phyloP scores from a whole-genome alignment of 1,284 basidiomycete species.

The Boletus nobilissimus region DNA sequence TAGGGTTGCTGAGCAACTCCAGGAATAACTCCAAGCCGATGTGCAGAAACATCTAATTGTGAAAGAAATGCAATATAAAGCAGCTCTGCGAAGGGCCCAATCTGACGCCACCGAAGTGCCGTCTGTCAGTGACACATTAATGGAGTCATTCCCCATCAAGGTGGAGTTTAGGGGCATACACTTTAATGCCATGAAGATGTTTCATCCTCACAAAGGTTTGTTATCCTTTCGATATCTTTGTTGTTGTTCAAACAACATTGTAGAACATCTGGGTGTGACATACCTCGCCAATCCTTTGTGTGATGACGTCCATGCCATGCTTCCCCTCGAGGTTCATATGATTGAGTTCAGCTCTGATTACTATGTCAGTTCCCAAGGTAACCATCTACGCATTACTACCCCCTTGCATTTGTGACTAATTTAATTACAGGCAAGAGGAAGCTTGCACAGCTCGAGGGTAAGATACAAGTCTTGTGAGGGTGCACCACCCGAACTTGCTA shows the following conservation, averaged over 20 bases:
- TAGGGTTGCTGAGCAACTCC: conserved; percentile 63
- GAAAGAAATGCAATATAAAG: conserved; percentile 63
- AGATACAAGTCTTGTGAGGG: conserved; percentile 66
- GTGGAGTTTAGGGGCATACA: conserved; percentile 66
- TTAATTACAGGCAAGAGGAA: conserved; percentile 63
- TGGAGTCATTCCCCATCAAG: conserved; percentile 67
- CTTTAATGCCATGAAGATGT: conserved; percentile 74
- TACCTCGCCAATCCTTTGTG: conserved; percentile 79
- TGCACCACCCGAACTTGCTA: conserved; percentile 71
- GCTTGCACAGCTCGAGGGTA: conserved; percentile 70
- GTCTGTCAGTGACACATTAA: conserved; percentile 60
- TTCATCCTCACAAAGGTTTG: conserved; percentile 72
- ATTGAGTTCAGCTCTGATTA: conserved; percentile 73
- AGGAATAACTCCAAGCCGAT: conserved; percentile 71
- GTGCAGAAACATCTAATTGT: conserved; percentile 63
- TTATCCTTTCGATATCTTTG: conserved; percentile 20
- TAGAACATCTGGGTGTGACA: conserved; percentile 70
- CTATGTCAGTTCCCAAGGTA: conserved; percentile 72
- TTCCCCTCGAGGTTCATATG: conserved; percentile 72
- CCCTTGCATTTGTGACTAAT: background rate
- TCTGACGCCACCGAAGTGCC: conserved; percentile 75
- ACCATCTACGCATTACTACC: background rate
- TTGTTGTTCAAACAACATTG: background rate
- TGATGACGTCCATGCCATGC: conserved; percentile 63
- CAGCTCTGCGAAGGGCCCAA: conserved; percentile 65